A percentile compares a stretch with the other conserved stretches of the same genome.
These are phyloP conservation scores for Remersonia thermophila DNA, from an alignment of 2,329 filamentous ascomycete genomes.

Conservation along the genomic window DNA sequence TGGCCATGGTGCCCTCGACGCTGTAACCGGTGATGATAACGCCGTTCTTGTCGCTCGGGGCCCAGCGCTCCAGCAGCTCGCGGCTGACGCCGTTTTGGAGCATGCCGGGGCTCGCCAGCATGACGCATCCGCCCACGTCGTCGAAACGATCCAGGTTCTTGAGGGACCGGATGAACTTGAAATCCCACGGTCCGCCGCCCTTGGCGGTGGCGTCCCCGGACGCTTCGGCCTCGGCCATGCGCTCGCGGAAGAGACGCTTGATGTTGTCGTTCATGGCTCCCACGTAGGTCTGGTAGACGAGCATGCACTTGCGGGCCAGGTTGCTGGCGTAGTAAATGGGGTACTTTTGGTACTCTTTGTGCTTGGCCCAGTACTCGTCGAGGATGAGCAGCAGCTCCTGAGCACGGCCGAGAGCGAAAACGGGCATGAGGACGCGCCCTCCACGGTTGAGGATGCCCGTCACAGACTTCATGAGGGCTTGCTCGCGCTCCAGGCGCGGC, in stretches of 20 bases:
- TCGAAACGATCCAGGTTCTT: conserved; percentile 93
- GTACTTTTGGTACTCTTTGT: conserved; percentile 74
- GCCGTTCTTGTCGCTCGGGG: conserved; percentile 91
- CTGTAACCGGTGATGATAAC: conserved; percentile 98
- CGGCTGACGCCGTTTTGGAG: conserved; percentile 90
- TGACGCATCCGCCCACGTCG: conserved; percentile 88
- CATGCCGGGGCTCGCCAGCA: conserved; percentile 97
- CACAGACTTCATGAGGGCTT: conserved; percentile 89
- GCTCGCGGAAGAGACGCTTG: conserved; percentile 83
- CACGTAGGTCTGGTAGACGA: conserved; percentile 96
- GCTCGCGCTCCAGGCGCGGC: conserved; percentile 79
- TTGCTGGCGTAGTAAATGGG: conserved; percentile 98
- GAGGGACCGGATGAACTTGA: conserved; percentile 82
- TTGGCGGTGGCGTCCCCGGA: conserved; percentile 62
- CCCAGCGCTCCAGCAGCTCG: conserved; percentile 89
- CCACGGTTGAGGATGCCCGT: conserved; percentile 84
- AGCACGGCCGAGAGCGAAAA: conserved; percentile 86
- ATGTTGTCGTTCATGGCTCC: conserved; percentile 99
- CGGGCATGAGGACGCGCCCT: conserved; percentile 84
- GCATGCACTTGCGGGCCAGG: conserved; percentile 91
- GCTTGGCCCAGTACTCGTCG: conserved; percentile 92
- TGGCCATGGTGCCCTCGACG: conserved; percentile 96
- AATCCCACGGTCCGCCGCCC: conserved; percentile 80
- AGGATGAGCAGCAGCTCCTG: conserved; percentile 90
- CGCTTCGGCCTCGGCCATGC: conserved; percentile 81